Percentiles rank a stretch among this genome's conserved stretches.
phyloP scores from a whole-genome alignment of 306 rosid species.

The Cucumis melo region DNA sequence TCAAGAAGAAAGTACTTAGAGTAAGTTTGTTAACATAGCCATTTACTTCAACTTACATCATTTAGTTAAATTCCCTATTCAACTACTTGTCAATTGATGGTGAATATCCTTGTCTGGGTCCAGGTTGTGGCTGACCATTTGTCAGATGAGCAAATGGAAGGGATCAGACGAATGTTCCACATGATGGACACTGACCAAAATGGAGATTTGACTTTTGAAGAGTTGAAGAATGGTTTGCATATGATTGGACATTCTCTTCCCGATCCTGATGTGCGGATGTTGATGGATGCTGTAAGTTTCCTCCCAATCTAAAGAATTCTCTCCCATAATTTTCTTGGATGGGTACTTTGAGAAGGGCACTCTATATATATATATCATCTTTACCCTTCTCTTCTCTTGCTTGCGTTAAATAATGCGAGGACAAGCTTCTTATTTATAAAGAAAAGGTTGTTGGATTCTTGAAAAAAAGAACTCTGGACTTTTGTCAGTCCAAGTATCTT shows the following conservation, averaged over 20 bases:
- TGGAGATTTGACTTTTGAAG: conserved; percentile 67
- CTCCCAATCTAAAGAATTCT: neutral
- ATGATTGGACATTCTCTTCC: conserved; percentile 53
- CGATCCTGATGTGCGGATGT: conserved; percentile 58
- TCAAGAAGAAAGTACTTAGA: conserved; percentile 86
- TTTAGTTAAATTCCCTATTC: neutral
- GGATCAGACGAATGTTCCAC: conserved; percentile 46
- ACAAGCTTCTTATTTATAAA: neutral
- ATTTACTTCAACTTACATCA: neutral
- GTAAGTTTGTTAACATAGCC: conserved; percentile 27
- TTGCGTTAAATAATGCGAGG: neutral
- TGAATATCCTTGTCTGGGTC: neutral
- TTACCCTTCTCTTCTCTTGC: neutral
- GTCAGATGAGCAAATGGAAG: conserved; percentile 60
- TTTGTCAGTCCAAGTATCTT: neutral
- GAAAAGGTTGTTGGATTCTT: neutral
- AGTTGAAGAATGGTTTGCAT: conserved; percentile 68
- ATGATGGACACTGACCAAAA: conserved; percentile 81
- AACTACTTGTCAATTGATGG: neutral
- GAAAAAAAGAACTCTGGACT: too few species aligned
- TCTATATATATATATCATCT: neutral
- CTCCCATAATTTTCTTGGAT: neutral
- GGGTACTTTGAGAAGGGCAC: neutral
- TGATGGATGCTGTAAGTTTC: conserved; percentile 76
- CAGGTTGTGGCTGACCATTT: conserved; percentile 84